Base-by-base conservation (phyloP, 2,329 filamentous ascomycete genomes). In the Claviceps cyperi region DNA sequence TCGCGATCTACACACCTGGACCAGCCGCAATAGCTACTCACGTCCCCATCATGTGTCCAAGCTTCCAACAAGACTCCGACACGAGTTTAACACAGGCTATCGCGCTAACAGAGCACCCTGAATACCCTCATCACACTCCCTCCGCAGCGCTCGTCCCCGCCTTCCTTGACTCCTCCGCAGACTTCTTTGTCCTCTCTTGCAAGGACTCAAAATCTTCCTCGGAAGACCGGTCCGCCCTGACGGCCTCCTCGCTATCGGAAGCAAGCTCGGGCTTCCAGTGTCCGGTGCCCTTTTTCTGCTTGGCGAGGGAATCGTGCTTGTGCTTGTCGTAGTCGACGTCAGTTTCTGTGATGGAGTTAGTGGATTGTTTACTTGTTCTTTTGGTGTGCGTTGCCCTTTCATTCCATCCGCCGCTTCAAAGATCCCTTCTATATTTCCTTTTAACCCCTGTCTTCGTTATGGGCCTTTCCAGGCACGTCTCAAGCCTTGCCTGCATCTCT, bases 191-290 rank as follows among this genome's bases (percentile, higher is more conserved):
- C 62, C 74, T 70, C 61, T 83, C 69, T 68, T 82, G 75, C 64
- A 83, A 60, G 48, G 66, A 59, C 54, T 68, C 66, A 55, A 73
- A 65, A 47, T 72, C 65, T 52, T 70, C 66, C 1, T 22, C 38
- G 44, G 48, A 28, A 13, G 63, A 57, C 32, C 77, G 77, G 62
- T 84, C 84, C 40, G 80, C 84, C 70, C 78, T 82, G 66, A 92
- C 74, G 58, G 78, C 79, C 64, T 86, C 84, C 71, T 94, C 87
- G 66, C 83, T 86, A 66, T 87, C 80, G 47, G 81, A 85, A 3
- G 86, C 86, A 47, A 94, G 72, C 63, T 84, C 81, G 21, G 83
- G 74, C 68, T 85, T 84, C 86, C 87, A 92, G 62, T 87, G 75
- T 49, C 74, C 82, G 63, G 78, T 75, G 53, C 85, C 86, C 39